Evolutionary conservation across 441 rosid genomes (phyloP), one percentile per base, ranked within the genome.

Genomic region (Euphorbia celastroides): DNA sequence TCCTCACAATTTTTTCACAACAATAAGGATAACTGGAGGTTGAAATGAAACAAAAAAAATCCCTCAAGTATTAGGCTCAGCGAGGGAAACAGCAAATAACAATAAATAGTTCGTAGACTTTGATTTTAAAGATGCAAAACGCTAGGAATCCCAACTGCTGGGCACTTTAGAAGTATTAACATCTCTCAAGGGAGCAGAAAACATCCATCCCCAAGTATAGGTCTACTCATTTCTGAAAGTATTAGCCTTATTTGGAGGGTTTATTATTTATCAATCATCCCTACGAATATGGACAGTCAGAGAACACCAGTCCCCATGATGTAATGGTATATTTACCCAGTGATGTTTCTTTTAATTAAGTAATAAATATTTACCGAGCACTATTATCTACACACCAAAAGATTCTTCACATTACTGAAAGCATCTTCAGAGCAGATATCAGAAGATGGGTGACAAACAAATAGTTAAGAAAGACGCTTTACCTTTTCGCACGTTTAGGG

Each of bases 401-500:
- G 1, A 48, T 20, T 25, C 58, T 60, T 41, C 23, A 1, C 14
- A 19, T 30, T 50, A 65, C 8, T 41, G 2, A 55, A 14, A 51
- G 28, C 44, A 62, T 11, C 31, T 26, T 32, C 57, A 50, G 13
- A 2, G 17, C 3, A 25, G 34, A 60, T 12, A 57, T 51, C 36
- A 13, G 34, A 57, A 14, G 17, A 27, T 6, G 2, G 17, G 34
- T 19, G 30, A 13, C 14, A n/a, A 50, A 34, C 0, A 65, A 22
- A 19, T 0, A 46, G 42, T 38, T 17, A 28, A 63, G 30, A 11
- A 52, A 22, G 58, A 22, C 1, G 11, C 11, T 10, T 38, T 75
- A 93, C 99, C 99, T 92, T 80, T 94, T 92, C 13, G 99, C 99
- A 42, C 98, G 97, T 74, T 89, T 94, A 52, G 99, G 99, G 78